These are phyloP conservation scores for Chaetomium tenue DNA, from an alignment of 495 filamentous ascomycete species.

Conservation along the genomic window DNA sequence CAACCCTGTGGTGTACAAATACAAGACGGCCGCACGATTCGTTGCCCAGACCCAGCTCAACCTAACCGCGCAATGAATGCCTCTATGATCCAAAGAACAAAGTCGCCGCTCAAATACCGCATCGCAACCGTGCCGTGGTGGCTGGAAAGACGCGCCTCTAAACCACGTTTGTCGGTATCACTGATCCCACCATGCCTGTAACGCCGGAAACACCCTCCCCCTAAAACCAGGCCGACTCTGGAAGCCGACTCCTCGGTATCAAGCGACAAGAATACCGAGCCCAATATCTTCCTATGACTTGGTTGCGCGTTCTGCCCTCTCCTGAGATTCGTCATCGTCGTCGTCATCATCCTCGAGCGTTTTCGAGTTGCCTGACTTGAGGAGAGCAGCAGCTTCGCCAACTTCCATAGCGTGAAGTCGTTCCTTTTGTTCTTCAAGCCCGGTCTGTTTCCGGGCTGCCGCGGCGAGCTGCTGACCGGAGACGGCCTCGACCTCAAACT, in stretches of 20 bases:
- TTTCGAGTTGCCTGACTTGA: constrained; percentile 29
- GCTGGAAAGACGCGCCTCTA: background rate
- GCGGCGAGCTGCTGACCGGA: constrained; percentile 37
- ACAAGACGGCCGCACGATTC: background rate
- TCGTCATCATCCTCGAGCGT: constrained; percentile 35
- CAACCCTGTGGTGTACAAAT: background rate
- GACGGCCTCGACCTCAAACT: constrained; percentile 51
- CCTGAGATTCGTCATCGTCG: constrained; percentile 33
- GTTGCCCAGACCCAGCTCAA: background rate
- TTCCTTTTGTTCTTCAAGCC: constrained; percentile 46
- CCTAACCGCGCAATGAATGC: background rate
- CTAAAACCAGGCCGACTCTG: background rate
- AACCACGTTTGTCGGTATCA: background rate
- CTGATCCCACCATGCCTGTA: background rate
- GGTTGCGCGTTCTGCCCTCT: constrained; percentile 13
- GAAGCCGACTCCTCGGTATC: background rate
- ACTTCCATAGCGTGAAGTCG: constrained; percentile 56
- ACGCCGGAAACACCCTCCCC: background rate
- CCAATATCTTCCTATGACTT: background rate
- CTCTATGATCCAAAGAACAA: background rate
- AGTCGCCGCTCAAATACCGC: background rate
- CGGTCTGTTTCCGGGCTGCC: constrained; percentile 22
- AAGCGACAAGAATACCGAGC: background rate
- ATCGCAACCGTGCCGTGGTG: background rate
- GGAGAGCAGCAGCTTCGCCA: constrained; percentile 51